Evolutionary conservation across 2,329 filamentous ascomycete species (phyloP).

Genomic region (Hypoxylon sp.): DNA sequence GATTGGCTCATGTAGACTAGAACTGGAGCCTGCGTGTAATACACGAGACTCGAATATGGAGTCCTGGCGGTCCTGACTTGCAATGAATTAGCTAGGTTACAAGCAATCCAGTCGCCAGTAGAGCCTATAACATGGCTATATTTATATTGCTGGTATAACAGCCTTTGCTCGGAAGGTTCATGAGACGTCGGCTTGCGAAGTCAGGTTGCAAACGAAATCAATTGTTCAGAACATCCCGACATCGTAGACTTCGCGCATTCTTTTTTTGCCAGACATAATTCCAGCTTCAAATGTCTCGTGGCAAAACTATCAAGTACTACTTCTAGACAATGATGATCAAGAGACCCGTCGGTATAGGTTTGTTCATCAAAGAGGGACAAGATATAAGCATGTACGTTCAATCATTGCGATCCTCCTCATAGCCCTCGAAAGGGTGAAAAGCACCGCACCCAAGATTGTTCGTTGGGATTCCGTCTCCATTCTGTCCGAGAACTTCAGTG

Average conservation of each 20-base stretch:
- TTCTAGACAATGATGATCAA: not conserved
- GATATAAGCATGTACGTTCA: conserved; percentile 62
- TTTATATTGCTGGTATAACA: not conserved
- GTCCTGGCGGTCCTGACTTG: not conserved
- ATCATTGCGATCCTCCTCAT: conserved; percentile 71
- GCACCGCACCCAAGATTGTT: conserved; percentile 71
- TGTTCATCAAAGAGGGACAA: not conserved
- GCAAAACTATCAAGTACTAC: not conserved
- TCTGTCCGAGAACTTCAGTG: conserved; percentile 61
- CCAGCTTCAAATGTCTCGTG: not conserved
- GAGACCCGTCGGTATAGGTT: not conserved
- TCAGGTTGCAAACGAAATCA: too few species aligned
- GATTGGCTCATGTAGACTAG: not conserved
- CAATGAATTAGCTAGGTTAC: not conserved
- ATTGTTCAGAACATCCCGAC: not conserved
- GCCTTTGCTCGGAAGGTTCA: too few species aligned
- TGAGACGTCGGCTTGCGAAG: too few species aligned
- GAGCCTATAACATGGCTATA: not conserved
- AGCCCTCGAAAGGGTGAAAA: conserved; percentile 56
- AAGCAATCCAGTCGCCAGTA: not conserved
- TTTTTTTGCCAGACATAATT: too few species aligned
- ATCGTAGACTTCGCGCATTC: not conserved
- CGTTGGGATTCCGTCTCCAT: conserved; percentile 65
- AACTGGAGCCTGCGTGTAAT: not conserved
- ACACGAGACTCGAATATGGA: not conserved